phyloP scores from a whole-genome alignment of 2,329 filamentous ascomycete species.

The Diaporthe ilicicola region DNA sequence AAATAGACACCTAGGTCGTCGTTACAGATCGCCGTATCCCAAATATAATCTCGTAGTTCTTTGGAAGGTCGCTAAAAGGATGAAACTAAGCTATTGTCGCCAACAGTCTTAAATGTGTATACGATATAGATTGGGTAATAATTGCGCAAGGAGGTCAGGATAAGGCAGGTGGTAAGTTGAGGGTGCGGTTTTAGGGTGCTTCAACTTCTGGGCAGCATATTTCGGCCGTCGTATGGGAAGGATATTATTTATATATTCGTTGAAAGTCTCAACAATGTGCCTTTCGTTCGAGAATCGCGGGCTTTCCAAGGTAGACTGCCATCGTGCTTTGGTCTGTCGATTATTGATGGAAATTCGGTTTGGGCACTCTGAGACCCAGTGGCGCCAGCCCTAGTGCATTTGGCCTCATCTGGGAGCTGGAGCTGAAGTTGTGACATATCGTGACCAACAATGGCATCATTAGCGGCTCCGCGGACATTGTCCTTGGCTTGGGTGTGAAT shows the following conservation, averaged over 20 bases:
- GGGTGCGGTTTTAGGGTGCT: neutral
- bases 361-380: too few relatives aligned
- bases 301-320: neutral
- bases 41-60: neutral
- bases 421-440: too few relatives aligned
- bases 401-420: too few relatives aligned
- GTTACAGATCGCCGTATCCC: neutral
- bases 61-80: neutral
- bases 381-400: too few relatives aligned
- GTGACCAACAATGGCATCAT: too few relatives aligned
- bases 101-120: neutral
- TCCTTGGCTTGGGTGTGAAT: too few relatives aligned
- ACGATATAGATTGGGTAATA: neutral
- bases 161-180: neutral
- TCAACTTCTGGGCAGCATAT: neutral
- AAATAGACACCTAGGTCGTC: neutral
- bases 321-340: neutral
- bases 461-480: too few relatives aligned
- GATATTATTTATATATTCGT: neutral
- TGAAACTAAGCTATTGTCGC: neutral
- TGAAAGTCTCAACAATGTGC: neutral
- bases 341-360: neutral
- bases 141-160: neutral
- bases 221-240: neutral
- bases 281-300: neutral